Evolutionary conservation across 148 eudicot genomes (phyloP).

Genomic region (Vaccinium macrocarpon): DNA sequence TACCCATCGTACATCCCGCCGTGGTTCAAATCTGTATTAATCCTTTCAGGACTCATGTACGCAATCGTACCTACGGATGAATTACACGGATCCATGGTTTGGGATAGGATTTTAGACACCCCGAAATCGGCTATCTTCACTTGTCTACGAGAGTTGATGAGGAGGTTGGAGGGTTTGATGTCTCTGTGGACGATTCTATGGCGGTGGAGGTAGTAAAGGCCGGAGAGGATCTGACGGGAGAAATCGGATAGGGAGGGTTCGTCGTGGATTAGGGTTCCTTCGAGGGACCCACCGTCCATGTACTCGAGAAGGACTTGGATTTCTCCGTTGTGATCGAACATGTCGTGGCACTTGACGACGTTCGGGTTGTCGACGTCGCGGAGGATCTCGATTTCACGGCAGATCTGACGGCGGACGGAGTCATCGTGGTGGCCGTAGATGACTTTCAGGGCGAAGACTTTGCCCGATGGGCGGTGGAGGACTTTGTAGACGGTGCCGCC

Average conservation of each 20-base stretch:
- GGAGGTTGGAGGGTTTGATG: constrained; percentile 73
- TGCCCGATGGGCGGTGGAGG: constrained; percentile 51
- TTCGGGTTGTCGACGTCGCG: constrained; percentile 64
- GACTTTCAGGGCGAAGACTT: constrained; percentile 65
- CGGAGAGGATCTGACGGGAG: constrained; percentile 56
- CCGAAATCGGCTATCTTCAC: constrained; percentile 88
- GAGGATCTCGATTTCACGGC: constrained; percentile 79
- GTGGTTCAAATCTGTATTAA: constrained; percentile 77
- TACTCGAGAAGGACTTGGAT: constrained; percentile 74
- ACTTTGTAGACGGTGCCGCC: constrained; percentile 91
- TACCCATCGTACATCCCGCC: constrained; percentile 80
- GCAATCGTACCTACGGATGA: constrained; percentile 86
- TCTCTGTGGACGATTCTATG: constrained; percentile 72
- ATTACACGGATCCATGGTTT: constrained; percentile 85
- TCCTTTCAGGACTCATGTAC: constrained; percentile 83
- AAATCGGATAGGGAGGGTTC: constrained; percentile 55
- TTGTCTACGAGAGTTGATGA: constrained; percentile 41
- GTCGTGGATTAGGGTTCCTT: constrained; percentile 42
- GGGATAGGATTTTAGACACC: constrained; percentile 54
- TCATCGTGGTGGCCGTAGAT: constrained; percentile 85
- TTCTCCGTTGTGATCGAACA: constrained; percentile 71
- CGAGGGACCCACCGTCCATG: constrained; percentile 75
- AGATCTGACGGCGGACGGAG: constrained; percentile 67
- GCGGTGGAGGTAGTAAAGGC: constrained; percentile 57
- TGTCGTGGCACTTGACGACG: constrained; percentile 67